Conservation (phyloP, 495 filamentous ascomycete species). For the Hyphodiscus hymeniophilus region DNA sequence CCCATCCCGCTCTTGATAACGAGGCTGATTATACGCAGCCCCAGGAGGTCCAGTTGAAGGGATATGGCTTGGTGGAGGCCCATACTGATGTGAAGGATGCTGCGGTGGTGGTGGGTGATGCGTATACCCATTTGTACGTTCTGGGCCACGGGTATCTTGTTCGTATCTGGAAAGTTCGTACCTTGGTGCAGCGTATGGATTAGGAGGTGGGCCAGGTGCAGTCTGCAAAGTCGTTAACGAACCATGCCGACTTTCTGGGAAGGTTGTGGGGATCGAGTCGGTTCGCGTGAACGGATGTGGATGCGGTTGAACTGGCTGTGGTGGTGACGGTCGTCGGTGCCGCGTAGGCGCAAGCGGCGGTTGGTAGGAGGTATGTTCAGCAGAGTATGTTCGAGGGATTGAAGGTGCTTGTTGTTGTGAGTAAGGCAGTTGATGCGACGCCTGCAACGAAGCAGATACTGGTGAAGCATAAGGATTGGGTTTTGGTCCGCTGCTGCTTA, state of each 20-base stretch:
- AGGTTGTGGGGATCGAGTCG: conserved; percentile 10
- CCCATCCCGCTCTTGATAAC: conserved; percentile 10
- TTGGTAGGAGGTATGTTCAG: conserved; percentile 14
- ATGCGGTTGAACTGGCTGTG: conserved; percentile 18
- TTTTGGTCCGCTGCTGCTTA: conserved; percentile 8
- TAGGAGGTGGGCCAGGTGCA: conserved; percentile 9
- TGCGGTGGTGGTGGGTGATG: conserved; percentile 10
- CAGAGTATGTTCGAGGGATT: conserved; percentile 15
- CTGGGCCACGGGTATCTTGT: conserved; percentile 14
- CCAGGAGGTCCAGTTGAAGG: conserved; percentile 5
- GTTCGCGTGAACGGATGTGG: conserved; percentile 11
- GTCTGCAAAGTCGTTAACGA: conserved; percentile 9
- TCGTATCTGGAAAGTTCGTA: conserved; percentile 19
- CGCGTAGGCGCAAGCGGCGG: conserved; percentile 11
- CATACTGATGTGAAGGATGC: conserved; percentile 8
- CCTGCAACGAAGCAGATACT: conserved; percentile 10
- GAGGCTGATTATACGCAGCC: conserved; percentile 8
- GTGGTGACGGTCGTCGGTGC: conserved; percentile 13
- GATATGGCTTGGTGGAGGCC: conserved; percentile 1
- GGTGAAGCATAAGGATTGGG: conserved; percentile 17
- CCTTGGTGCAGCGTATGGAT: conserved; percentile 10
- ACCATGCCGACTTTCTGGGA: conserved; percentile 8
- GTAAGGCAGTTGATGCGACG: conserved; percentile 13
- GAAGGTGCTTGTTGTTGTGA: conserved; percentile 13
- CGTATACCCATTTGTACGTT: conserved; percentile 17